Base-by-base conservation (phyloP, 176 grass and related monocot genomes). In the Typha latifolia region DNA sequence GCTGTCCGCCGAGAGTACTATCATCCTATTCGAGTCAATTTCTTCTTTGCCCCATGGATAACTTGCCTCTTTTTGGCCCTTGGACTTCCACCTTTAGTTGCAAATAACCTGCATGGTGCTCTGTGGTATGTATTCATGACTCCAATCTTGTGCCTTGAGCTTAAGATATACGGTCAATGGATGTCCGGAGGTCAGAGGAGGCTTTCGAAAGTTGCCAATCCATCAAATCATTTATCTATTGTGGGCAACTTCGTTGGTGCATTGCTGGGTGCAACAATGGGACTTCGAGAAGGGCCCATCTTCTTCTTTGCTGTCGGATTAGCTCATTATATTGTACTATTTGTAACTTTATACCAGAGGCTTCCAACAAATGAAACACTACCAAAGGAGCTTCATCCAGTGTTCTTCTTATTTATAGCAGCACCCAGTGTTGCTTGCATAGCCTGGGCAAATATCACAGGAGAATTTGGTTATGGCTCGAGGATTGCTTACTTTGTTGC, bases 41-140 rank as follows among this genome's bases (percentile, higher is more conserved):
- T 97, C 81, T 97, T 97, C 84, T 97, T 97, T 84, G 89, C 89
- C 66, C 93, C 93, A 0, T 97, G 93, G 93, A 92, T 97, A 47
- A 53, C 93, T 9, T 90, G 83, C 82, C 93, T 92, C 0, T 97
- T 97, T 83, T 85, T 89, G 62, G 80, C 85, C 47, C 84, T 97
- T 61, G 85, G 89, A 29, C 48, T 93, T 49, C 94, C 89, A 24
- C 80, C 63, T 3, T 0, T 19, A 14, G 75, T 97, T 51, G 72
- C 48, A 13, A 6, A 49, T 2, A 65, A 12, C 3, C 83, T 86
- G 1, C 89, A 85, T 13, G 62, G 62, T 9, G 73, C 62, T 74
- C 63, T 97, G 0, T 97, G 94, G 89, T 97, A 97, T 72, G 32
- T 87, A 62, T 74, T 97, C 27, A 96, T 96, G 93, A 73, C 75